A percentile compares a stretch with the other conserved stretches of the same genome.
phyloP scores from a whole-genome alignment of 163 green algal species.

The Chlamydomonas reinhardtii region DNA sequence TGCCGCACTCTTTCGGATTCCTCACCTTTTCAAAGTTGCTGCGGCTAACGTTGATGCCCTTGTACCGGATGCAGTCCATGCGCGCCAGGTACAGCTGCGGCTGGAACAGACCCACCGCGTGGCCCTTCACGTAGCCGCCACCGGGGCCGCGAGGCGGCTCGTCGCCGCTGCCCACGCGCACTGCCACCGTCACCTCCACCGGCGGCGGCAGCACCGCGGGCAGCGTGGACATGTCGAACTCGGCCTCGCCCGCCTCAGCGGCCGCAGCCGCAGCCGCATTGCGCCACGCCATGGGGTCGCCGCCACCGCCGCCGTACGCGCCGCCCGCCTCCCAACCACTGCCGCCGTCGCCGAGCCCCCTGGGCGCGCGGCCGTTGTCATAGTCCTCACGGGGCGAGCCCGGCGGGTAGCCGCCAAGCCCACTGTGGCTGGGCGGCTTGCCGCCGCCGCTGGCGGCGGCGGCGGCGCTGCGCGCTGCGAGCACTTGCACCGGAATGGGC shows the following conservation, averaged over 20 bases:
- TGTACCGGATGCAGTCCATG: slow-evolving; percentile 35
- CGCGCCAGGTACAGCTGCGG: slow-evolving; percentile 29
- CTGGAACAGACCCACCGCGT: slow-evolving; percentile 24
- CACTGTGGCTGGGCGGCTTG: no score
- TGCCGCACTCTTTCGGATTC: no score
- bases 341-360: neutral
- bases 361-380: no score
- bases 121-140: slow-evolving; percentile 14
- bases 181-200: slow-evolving; percentile 38
- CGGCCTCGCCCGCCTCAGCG: neutral
- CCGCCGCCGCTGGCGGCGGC: no score
- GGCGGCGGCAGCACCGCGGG: slow-evolving; percentile 5
- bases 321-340: neutral
- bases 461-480: neutral
- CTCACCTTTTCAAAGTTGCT: slow-evolving; percentile 40
- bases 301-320: no score
- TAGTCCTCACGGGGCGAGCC: no score
- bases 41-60: slow-evolving; percentile 7
- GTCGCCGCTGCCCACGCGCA: slow-evolving; percentile 1
- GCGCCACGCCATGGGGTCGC: neutral
- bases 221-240: neutral
- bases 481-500: neutral
- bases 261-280: no score
- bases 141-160: neutral
- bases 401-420: no score